phyloP scores from a whole-genome alignment of 106 monocot genomes.

The Ottelia alismoides region DNA sequence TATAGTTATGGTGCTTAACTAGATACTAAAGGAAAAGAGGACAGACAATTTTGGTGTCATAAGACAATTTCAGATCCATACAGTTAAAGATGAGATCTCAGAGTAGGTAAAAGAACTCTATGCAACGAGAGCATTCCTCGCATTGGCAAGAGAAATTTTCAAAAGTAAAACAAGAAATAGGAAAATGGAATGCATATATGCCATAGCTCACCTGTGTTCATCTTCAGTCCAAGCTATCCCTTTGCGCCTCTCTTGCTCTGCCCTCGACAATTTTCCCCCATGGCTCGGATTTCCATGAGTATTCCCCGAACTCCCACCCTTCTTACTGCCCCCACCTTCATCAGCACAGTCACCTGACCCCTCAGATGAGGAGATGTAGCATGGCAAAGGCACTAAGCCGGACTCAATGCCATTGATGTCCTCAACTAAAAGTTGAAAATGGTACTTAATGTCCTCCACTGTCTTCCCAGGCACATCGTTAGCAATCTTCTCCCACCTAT shows the following conservation, averaged over 20 bases:
- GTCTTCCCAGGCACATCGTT: constrained; percentile 38
- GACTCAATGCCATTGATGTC: constrained; percentile 56
- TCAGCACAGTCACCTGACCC: constrained; percentile 6
- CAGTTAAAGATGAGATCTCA: too few relatives aligned
- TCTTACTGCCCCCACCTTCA: constrained; percentile 14
- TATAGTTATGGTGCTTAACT: too few relatives aligned
- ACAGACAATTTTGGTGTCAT: too few relatives aligned
- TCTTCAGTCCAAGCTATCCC: constrained; percentile 95
- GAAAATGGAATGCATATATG: too few relatives aligned
- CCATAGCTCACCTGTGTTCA: constrained; percentile 96
- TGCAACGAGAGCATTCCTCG: too few relatives aligned
- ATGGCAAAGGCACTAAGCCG: constrained; percentile 53
- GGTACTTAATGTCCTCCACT: constrained; percentile 45
- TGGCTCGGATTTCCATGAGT: constrained; percentile 5
- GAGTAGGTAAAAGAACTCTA: too few relatives aligned
- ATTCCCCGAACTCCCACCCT: constrained; percentile 15
- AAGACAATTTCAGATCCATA: too few relatives aligned
- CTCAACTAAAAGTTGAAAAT: constrained; percentile 53
- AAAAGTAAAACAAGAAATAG: too few relatives aligned
- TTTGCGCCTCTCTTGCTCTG: constrained; percentile 65
- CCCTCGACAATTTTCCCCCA: constrained; percentile 37
- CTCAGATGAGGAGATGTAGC: constrained; percentile 31
- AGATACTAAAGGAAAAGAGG: too few relatives aligned
- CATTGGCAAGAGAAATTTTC: too few relatives aligned
- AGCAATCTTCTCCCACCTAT: constrained; percentile 57